Percentiles rank a stretch among this genome's conserved stretches.
Evolutionary conservation across 371 early-diverging fungal genomes (phyloP).

Genomic region (Phascolomyces articulosus): DNA sequence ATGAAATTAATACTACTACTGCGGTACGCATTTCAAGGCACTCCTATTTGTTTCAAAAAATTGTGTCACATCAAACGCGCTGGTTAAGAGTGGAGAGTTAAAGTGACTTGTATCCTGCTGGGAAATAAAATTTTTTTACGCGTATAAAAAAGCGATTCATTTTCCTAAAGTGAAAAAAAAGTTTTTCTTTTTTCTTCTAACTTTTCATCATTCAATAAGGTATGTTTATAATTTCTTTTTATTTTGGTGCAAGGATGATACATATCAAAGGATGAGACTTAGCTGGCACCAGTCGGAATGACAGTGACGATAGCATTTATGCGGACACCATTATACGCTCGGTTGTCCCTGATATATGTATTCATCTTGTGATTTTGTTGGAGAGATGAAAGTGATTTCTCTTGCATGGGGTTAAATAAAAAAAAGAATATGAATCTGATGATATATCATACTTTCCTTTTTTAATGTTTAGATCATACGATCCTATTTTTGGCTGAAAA

Average conservation of each 20-base stretch:
- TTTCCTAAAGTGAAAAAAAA: neutral
- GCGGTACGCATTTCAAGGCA: too few relatives aligned
- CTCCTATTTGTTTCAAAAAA: too few relatives aligned
- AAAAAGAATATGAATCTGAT: neutral
- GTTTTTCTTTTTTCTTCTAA: neutral
- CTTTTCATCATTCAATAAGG: neutral
- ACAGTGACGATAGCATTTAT: slow-evolving; percentile 12
- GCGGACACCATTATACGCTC: slow-evolving; percentile 7
- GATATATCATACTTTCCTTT: neutral
- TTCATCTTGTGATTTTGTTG: neutral
- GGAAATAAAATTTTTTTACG: neutral
- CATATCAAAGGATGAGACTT: slow-evolving; percentile 17
- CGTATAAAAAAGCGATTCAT: neutral
- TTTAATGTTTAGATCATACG: too few relatives aligned
- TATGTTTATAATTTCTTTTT: neutral
- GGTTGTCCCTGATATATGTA: slow-evolving; percentile 11
- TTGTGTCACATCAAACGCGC: too few relatives aligned
- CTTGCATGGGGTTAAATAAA: neutral
- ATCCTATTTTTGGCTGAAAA: too few relatives aligned
- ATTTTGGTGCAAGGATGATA: neutral
- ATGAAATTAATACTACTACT: too few relatives aligned
- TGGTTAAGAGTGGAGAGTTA: too few relatives aligned
- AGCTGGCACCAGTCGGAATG: slow-evolving; percentile 22
- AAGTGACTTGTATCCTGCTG: too few relatives aligned
- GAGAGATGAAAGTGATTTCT: neutral